Evolutionary conservation across 2,329 filamentous ascomycete species (phyloP).

Genomic region (Microdochium bolleyi): DNA sequence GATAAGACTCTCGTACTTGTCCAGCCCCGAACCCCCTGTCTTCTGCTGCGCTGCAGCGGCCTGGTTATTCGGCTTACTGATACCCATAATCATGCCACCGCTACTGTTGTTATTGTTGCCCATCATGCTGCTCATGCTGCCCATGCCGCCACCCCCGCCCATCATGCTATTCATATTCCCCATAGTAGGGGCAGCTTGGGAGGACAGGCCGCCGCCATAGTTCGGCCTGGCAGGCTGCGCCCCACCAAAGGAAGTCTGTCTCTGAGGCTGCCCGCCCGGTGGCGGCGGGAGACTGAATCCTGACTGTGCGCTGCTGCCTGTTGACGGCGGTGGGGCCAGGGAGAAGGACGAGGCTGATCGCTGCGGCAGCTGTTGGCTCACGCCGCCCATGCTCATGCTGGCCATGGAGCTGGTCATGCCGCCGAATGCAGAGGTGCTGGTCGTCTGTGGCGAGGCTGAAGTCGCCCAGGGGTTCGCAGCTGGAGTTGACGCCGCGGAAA

Average conservation of each 20-base stretch:
- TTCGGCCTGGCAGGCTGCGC: conserved; percentile 7
- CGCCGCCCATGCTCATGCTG: conserved; percentile 37
- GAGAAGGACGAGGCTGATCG: conserved; percentile 40
- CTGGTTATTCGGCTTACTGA: conserved; percentile 17
- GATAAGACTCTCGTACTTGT: conserved; percentile 61
- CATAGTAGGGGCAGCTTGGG: conserved; percentile 4
- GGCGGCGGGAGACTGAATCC: conserved; percentile 41
- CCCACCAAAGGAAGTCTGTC: conserved; percentile 16
- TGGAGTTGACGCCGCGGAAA: conserved; percentile 26
- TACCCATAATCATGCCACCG: conserved; percentile 16
- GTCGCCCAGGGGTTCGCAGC: conserved; percentile 41
- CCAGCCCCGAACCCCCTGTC: conserved; percentile 44
- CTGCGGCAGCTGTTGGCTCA: conserved; percentile 19
- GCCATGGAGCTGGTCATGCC: conserved; percentile 36
- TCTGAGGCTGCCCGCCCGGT: conserved; percentile 21
- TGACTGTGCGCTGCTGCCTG: conserved; percentile 18
- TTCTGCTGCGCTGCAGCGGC: conserved; percentile 21
- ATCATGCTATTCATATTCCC: conserved; percentile 13
- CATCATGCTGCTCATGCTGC: conserved; percentile 12
- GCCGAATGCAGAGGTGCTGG: conserved; percentile 22
- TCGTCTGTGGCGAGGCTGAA: conserved; percentile 19
- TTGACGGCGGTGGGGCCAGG: conserved; percentile 44
- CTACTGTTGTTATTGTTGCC: conserved; percentile 5
- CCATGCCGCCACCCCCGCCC: conserved; percentile 13
- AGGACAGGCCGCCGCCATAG: conserved; percentile 3